Conservation (phyloP, 2,329 filamentous ascomycete genomes). For the Eurotiales sp. region DNA sequence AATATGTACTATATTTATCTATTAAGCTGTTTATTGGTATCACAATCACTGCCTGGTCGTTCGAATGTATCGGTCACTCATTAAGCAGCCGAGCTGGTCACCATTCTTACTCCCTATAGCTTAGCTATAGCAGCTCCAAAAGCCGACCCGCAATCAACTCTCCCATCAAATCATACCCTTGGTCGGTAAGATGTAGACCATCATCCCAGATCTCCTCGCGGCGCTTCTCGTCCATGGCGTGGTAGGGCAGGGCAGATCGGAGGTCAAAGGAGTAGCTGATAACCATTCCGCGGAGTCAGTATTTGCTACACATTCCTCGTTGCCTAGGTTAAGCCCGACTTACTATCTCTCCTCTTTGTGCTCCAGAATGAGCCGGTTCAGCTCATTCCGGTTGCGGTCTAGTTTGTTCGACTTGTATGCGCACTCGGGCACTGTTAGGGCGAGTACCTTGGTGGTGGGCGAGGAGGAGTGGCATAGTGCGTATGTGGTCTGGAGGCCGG, state of each 20-base stretch:
- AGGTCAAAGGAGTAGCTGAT: conserved; percentile 57
- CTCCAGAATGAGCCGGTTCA: conserved; percentile 54
- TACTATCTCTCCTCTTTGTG: conserved; percentile 53
- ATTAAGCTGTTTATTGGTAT: too few species aligned
- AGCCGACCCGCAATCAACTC: conserved; percentile 53
- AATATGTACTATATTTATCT: too few species aligned
- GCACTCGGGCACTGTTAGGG: conserved; percentile 60
- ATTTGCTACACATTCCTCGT: too few species aligned
- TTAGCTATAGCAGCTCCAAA: conserved; percentile 36
- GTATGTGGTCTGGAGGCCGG: conserved; percentile 51
- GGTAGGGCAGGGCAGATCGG: conserved; percentile 52
- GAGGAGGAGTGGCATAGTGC: conserved; percentile 41
- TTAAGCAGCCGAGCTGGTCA: too few species aligned
- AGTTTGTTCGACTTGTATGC: conserved; percentile 26
- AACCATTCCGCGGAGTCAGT: neutral
- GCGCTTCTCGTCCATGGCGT: conserved; percentile 45
- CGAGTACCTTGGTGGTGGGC: conserved; percentile 56
- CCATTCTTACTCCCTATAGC: too few species aligned
- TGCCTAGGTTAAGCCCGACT: conserved; percentile 23
- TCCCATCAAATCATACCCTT: conserved; percentile 62
- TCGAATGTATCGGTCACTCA: too few species aligned
- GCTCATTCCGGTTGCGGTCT: conserved; percentile 35
- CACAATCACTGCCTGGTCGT: too few species aligned
- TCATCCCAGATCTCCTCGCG: conserved; percentile 58
- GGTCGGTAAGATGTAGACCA: conserved; percentile 54